phyloP scores from a whole-genome alignment of 2,329 filamentous ascomycete species.

The Helotiales sp. region DNA sequence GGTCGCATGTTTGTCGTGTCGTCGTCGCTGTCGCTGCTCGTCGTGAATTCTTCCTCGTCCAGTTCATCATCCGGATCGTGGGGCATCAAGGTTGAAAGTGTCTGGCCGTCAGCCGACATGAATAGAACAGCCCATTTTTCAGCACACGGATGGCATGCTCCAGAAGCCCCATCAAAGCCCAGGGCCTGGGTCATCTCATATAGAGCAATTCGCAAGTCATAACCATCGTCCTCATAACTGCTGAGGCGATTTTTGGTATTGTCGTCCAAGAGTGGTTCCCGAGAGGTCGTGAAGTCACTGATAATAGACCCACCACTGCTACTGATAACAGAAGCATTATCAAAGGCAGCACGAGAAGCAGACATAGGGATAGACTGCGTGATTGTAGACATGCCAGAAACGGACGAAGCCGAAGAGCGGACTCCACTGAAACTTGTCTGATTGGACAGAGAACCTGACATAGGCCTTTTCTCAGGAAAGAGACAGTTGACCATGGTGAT shows the following conservation, averaged over 20 bases:
- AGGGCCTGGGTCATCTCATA: conserved; percentile 70
- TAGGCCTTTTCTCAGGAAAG: conserved; percentile 72
- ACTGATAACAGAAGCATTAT: conserved; percentile 70
- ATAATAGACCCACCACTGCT: conserved; percentile 71
- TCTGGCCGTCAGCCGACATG: conserved; percentile 70
- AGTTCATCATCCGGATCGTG: conserved; percentile 67
- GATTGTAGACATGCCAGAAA: conserved; percentile 65
- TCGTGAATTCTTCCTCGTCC: conserved; percentile 65
- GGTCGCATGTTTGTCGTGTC: conserved; percentile 53
- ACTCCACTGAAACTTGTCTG: conserved; percentile 58
- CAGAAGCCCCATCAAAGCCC: conserved; percentile 63
- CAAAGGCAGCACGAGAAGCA: conserved; percentile 51
- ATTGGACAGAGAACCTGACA: conserved; percentile 50
- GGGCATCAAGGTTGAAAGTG: conserved; percentile 69
- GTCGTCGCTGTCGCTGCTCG: conserved; percentile 60
- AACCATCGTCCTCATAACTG: conserved; percentile 64
- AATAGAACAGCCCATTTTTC: conserved; percentile 84
- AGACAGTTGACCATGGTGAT: conserved; percentile 79
- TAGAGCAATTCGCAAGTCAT: conserved; percentile 64
- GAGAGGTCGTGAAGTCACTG: conserved; percentile 67
- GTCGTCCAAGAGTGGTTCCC: conserved; percentile 62
- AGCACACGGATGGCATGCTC: conserved; percentile 74
- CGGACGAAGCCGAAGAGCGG: conserved; percentile 66
- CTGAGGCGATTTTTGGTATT: conserved; percentile 45
- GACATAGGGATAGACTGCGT: conserved; percentile 69